These are phyloP conservation scores for Acer saccharum DNA, from an alignment of 345 rosid genomes.

Conservation along the genomic window DNA sequence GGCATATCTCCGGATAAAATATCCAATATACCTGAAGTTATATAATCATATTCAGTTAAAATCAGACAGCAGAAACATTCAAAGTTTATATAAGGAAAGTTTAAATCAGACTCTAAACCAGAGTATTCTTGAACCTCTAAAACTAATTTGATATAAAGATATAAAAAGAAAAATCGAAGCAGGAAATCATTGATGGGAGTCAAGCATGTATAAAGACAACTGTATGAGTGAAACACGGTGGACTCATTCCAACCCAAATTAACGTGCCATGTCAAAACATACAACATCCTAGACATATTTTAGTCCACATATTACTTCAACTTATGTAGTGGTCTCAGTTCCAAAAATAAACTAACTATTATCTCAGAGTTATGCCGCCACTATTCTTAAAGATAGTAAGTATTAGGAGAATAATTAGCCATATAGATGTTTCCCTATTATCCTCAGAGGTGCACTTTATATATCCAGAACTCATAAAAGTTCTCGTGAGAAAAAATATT, in stretches of 20 bases:
- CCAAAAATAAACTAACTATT: not conserved
- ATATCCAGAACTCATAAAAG: not conserved
- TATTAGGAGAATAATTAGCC: not conserved
- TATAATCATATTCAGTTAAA: slow-evolving; percentile 8
- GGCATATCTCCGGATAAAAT: slow-evolving; percentile 89
- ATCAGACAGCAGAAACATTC: not conserved
- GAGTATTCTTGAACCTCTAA: not conserved
- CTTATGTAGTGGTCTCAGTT: not conserved
- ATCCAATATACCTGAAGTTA: slow-evolving; percentile 74
- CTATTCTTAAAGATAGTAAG: not conserved
- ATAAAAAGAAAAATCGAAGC: not conserved
- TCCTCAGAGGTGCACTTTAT: not conserved
- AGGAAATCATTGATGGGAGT: not conserved
- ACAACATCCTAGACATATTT: not conserved
- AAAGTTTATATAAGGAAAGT: not conserved
- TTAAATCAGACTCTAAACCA: not conserved
- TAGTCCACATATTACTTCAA: not conserved
- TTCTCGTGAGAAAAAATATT: not conserved
- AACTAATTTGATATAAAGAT: not conserved
- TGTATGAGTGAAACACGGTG: not conserved
- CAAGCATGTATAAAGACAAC: not conserved
- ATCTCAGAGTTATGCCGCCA: not conserved
- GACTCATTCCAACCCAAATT: not conserved
- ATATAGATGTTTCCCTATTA: not conserved
- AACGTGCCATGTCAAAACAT: not conserved